A percentile compares a stretch with the other conserved stretches of the same genome.
phyloP scores from a whole-genome alignment of 2,329 filamentous ascomycete species.

The Penicillium verrucosum region DNA sequence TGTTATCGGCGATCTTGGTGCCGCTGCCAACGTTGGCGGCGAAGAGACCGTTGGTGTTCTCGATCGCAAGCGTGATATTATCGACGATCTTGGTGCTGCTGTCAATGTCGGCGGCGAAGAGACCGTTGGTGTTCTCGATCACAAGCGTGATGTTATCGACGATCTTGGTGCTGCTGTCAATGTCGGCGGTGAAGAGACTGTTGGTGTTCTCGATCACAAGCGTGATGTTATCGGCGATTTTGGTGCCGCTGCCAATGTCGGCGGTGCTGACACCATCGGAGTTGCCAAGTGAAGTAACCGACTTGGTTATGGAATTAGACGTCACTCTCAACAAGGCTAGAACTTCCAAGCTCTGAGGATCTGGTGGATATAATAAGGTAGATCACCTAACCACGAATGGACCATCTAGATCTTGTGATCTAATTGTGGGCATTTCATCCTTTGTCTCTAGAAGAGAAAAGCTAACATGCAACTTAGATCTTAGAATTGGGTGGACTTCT shows the following conservation, averaged over 20 bases:
- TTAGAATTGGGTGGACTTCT: neutral
- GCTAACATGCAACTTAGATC: neutral
- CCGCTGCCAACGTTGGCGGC: neutral
- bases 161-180: neutral
- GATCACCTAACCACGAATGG: neutral
- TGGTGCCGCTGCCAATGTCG: neutral
- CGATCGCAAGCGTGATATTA: too few relatives aligned
- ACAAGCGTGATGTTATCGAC: neutral
- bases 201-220: neutral
- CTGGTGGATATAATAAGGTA: neutral
- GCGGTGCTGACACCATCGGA: neutral
- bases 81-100: neutral
- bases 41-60: too few relatives aligned
- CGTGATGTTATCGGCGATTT: neutral
- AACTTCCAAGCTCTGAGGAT: too few relatives aligned
- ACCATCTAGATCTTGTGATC: neutral
- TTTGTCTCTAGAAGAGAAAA: neutral
- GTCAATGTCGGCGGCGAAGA: neutral
- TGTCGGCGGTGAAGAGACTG: neutral
- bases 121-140: too few relatives aligned
- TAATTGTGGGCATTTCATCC: neutral
- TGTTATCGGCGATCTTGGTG: neutral
- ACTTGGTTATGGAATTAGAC: neutral
- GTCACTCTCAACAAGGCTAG: too few relatives aligned
- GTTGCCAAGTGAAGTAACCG: neutral